Conservation (phyloP, 176 grass and related monocot species). For the Zea mays region Zm-B73-REFERENCE-NAM-5.0 NC_050096.1:82834501-82835000, state of each 20-base stretch:
- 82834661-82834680: background rate
- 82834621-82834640: background rate
- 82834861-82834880: conserved; percentile 1
- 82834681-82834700: too few relatives aligned
- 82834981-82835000: conserved; percentile 2
- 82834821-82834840: background rate
- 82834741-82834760: too few relatives aligned
- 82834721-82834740: too few relatives aligned
- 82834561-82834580: conserved; percentile 5
- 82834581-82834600: background rate
- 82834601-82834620: conserved; percentile 20
- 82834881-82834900: background rate
- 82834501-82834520: background rate
- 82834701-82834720: too few relatives aligned
- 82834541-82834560: background rate
- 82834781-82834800: background rate
- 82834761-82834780: background rate
- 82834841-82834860: background rate
- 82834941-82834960: background rate
- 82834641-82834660: background rate
- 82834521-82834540: background rate
- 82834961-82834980: conserved; percentile 21
- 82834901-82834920: background rate
- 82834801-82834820: background rate
- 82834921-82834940: background rate